Evolutionary conservation across 352 stramenopile genomes (phyloP).

Genomic region (Phytophthora chlamydospora): DNA sequence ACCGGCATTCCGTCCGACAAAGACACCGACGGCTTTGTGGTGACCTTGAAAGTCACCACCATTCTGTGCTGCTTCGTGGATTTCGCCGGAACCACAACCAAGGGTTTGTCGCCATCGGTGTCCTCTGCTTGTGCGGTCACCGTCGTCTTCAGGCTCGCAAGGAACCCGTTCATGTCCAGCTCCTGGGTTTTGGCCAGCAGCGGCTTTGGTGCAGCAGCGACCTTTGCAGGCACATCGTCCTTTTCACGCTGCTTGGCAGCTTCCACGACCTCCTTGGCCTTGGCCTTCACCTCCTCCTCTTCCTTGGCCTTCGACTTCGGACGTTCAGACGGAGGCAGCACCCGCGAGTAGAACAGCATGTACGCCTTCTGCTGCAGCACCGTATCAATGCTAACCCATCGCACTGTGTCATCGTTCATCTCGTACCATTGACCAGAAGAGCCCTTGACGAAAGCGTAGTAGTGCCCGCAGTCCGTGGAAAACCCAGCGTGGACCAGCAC

Average conservation of each 20-base stretch:
- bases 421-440: conserved; percentile 92
- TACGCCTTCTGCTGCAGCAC: conserved; percentile 91
- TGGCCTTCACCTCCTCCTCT: conserved; percentile 32
- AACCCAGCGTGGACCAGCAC: conserved; percentile 89
- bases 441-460: conserved; percentile 91
- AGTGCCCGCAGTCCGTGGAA: conserved; percentile 91
- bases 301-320: conserved; percentile 39
- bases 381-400: conserved; percentile 86
- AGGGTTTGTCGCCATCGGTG: conserved; percentile 12
- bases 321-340: conserved; percentile 55
- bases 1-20: conserved; percentile 2
- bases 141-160: conserved; percentile 64
- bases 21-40: conserved; percentile 3
- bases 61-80: conserved; percentile 30
- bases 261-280: conserved; percentile 26
- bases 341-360: conserved; percentile 91
- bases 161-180: conserved; percentile 71
- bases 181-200: conserved; percentile 42
- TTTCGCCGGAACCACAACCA: conserved; percentile 23
- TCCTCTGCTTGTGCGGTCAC: conserved; percentile 11
- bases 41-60: conserved; percentile 49
- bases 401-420: conserved; percentile 92
- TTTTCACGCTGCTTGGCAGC: conserved; percentile 13
- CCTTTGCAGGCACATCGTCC: conserved; percentile 22
- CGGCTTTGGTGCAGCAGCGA: conserved; percentile 18